Base-by-base conservation (phyloP, 352 stramenopile species). In the Peronospora farinosa region DNA sequence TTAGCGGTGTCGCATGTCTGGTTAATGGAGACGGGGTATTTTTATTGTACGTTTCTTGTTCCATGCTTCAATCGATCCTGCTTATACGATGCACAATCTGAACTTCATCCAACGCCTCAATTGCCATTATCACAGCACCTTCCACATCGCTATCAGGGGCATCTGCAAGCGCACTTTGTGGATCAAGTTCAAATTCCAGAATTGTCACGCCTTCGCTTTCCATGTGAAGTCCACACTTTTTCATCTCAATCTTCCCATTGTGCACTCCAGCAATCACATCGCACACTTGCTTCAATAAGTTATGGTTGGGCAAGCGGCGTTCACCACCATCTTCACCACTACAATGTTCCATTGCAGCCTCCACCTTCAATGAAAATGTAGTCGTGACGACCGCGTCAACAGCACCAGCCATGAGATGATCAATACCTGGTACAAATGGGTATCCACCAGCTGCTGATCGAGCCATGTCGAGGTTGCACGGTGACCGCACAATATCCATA, bases 241-340 rank as follows among this genome's bases (percentile, higher is more conserved):
- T 88, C 41, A 92, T 90, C 72, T 85, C 78, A 21, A 90, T 73
- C 33, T 71, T 67, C 8, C 75, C 72, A 16, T 72, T 63, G 38
- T 67, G 75, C 47, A 83, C 64, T 28, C 67, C 51, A 5, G 65
- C 70, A 35, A 92, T 88, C 47, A 90, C 73, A 39, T 92, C 79
- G 57, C 77, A 90, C 32, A 92, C 62, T 55, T 88, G 67, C 60
- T 89, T 86, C 55, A 92, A 78, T 72, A 92, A 78, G 64, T 89
- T 82, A 80, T 92, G 81, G 57, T 90, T 88, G 15, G 78, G 78
- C 41, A 86, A 59, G 23, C 72, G 69, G 25, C 69, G 69, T 35
- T 84, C 74, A n/a, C 60, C 60, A 17, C 69, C 65, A 43, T 63
- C 50, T 23, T 65, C 57, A 28, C 74, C 63, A 27, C 65, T 71